Evolutionary conservation across 768 basidiomycete species (phyloP).

Genomic region (Auricularia cornea): DNA sequence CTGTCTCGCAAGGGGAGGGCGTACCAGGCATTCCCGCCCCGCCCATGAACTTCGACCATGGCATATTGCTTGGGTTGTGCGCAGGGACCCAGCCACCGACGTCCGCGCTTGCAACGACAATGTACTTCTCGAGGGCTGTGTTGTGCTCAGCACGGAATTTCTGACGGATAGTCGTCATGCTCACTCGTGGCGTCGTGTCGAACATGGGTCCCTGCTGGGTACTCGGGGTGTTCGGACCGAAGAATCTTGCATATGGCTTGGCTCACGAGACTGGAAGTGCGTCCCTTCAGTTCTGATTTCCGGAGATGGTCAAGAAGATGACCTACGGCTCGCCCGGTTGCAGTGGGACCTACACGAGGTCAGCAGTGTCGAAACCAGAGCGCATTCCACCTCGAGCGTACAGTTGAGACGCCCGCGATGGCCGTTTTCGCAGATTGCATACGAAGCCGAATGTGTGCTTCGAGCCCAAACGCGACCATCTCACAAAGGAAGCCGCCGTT

Average conservation of each 20-base stretch:
- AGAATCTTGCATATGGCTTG: neutral
- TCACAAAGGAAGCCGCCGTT: slow-evolving; percentile 23
- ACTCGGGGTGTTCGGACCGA: slow-evolving; percentile 3
- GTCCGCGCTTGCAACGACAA: neutral
- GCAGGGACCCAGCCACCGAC: neutral
- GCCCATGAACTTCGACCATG: slow-evolving; percentile 10
- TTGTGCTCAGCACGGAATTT: neutral
- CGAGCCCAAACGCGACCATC: slow-evolving; percentile 30
- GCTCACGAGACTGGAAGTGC: neutral
- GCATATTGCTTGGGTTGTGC: neutral
- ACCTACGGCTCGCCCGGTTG: neutral
- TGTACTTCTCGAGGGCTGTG: slow-evolving; percentile 7
- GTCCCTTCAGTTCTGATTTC: neutral
- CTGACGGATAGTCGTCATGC: neutral
- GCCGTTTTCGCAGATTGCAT: neutral
- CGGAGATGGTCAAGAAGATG: neutral
- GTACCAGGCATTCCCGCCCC: slow-evolving; percentile 26
- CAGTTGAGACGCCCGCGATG: too few species aligned
- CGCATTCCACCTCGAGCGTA: too few species aligned
- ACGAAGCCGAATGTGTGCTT: slow-evolving; percentile 30
- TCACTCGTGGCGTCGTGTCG: neutral
- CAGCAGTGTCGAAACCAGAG: too few species aligned
- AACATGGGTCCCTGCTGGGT: slow-evolving; percentile 1
- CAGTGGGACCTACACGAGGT: neutral
- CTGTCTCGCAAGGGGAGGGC: slow-evolving; percentile 7